Percentiles rank a stretch among this genome's conserved stretches.
phyloP scores from a whole-genome alignment of 2,329 filamentous ascomycete genomes.

The Pseudogymnoascus sp. region DNA sequence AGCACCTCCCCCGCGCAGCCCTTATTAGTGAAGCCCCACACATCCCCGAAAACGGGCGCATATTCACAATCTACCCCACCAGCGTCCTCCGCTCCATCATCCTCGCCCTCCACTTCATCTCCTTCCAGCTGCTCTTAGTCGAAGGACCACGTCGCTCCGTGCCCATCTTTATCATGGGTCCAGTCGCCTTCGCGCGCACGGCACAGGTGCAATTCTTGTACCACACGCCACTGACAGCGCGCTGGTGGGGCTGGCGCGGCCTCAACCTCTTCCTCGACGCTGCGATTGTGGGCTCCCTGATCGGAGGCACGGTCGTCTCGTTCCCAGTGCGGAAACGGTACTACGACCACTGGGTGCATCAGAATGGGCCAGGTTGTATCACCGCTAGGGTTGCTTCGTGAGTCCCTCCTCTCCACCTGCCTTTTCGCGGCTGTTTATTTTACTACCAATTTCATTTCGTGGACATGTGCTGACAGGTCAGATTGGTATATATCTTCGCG shows the following conservation, averaged over 20 bases:
- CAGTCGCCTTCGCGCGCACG: neutral
- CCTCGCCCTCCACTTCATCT: neutral
- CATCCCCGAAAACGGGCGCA: neutral
- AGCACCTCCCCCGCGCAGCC: neutral
- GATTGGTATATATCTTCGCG: neutral
- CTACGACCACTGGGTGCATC: neutral
- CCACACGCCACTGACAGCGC: neutral
- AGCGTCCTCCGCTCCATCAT: neutral
- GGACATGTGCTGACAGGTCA: neutral
- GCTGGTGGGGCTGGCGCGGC: neutral
- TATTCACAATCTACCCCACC: neutral
- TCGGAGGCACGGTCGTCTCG: neutral
- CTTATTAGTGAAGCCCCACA: neutral
- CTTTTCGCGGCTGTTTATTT: neutral
- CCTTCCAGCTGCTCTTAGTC: neutral
- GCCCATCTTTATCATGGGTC: neutral
- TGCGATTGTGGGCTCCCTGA: neutral
- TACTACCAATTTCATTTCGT: neutral
- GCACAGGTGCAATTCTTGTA: neutral
- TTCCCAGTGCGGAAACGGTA: neutral
- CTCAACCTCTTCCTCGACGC: neutral
- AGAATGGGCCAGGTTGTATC: neutral
- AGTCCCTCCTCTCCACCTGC: neutral
- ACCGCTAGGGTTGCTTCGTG: neutral
- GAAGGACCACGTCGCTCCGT: neutral